phyloP scores from a whole-genome alignment of 78 protist species.

The Dictyostelium discoideum region DNA sequence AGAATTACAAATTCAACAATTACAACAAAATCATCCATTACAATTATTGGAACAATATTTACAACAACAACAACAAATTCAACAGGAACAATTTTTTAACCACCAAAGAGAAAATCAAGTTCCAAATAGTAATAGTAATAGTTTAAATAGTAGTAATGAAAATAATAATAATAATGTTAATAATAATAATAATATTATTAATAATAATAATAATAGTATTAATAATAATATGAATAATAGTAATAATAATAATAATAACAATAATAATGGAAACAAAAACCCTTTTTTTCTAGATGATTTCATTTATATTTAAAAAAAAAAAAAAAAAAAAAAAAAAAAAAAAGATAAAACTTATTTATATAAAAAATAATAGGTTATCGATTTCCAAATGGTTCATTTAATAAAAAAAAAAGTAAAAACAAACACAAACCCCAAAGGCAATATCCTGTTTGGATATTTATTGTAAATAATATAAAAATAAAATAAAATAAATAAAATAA shows the following conservation, averaged over 20 bases:
- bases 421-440: too few species aligned
- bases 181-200: neutral
- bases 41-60: neutral
- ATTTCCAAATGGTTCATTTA: too few species aligned
- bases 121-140: neutral
- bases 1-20: neutral
- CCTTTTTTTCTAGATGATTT: neutral
- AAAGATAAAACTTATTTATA: neutral
- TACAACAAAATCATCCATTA: neutral
- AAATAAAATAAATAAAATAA: too few species aligned
- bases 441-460: neutral
- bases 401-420: too few species aligned
- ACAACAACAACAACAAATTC: constrained; percentile 11
- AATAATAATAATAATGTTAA: neutral
- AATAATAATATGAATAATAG: neutral
- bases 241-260: neutral
- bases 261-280: too few species aligned
- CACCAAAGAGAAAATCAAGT: neutral
- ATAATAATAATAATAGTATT: neutral
- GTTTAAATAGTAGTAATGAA: neutral
- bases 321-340: too few species aligned
- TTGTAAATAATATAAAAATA: neutral
- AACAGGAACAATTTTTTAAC: neutral
- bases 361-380: neutral
- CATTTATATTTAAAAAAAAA: neutral